Evolutionary conservation across 192 early-diverging fungal species (phyloP), one percentile per base, ranked within the genome.

Genomic region (Coemansia sp.): DNA sequence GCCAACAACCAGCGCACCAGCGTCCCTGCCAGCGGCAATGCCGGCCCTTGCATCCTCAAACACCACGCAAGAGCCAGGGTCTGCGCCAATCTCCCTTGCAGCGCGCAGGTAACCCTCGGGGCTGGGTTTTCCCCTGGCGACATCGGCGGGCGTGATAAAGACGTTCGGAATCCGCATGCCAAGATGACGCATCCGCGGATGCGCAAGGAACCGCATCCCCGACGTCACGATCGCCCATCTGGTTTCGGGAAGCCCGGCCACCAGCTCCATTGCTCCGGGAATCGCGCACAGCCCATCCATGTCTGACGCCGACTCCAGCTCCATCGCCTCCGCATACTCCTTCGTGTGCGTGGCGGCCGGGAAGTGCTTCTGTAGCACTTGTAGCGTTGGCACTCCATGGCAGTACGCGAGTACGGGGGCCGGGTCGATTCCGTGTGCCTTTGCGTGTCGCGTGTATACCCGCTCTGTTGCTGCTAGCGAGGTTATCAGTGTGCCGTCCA

Each of bases 11-110:
- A 69, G 39, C 0, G 70, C 67, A 8, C 63, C 66, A 0, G 70
- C 41, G 8, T 46, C 63, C 4, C 41, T 36, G 10, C 76, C 76
- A 12, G 76, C 51, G 0, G 3, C 19, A 4, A 63, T 65, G 0
- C 76, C 76, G 0, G 76, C 76, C 16, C 16, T 61, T 0, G 76
- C 76, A 46, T 78, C 76, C n/a, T 78, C 76, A 58, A 79, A 79
- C 6, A 79, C 77, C 16, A 79, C 47, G 10, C 77, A 79, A 2
- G 55, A 3, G 8, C 7, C 22, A 0, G 62, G 6, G 16, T 79
- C 62, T 8, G 45, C 16, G 15, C 65, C 61, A 48, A 74, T 43
- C 15, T 26, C 41, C 52, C 51, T 45, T 0, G 77, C 77, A 6
- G 72, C 77, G 46, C 45, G n/a, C 1, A 70, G 19, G 41, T 74